Percentiles rank a stretch among this genome's conserved stretches.
These are phyloP conservation scores for Nitzschia putrida DNA, from an alignment of 108 stramenopile genomes.

Conservation along the genomic window DNA sequence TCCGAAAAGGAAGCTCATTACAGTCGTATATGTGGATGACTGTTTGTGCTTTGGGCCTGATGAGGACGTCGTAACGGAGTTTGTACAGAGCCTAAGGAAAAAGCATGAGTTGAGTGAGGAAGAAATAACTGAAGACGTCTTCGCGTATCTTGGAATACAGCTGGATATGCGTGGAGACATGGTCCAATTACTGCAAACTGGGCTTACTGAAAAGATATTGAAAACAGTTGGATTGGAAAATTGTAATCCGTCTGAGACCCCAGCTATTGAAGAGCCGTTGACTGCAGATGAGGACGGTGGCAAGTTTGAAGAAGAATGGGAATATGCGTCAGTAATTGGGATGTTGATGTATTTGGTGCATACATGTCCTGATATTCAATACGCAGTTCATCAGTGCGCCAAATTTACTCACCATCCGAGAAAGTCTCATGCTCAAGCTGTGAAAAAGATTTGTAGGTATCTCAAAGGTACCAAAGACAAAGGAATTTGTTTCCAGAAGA, in stretches of 20 bases:
- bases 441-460: conserved; percentile 43
- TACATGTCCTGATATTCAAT: conserved; percentile 34
- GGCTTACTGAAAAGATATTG: conserved; percentile 24
- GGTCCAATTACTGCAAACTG: conserved; percentile 26
- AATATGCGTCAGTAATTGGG: conserved; percentile 38
- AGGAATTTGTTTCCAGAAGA: conserved; percentile 18
- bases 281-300: conserved; percentile 20
- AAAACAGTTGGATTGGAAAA: conserved; percentile 11
- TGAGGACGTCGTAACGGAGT: neutral
- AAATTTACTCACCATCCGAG: conserved; percentile 37
- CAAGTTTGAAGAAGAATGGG: conserved; percentile 22
- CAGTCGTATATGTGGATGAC: conserved; percentile 55
- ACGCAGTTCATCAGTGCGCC: conserved; percentile 36
- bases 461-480: conserved; percentile 28
- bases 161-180: conserved; percentile 11
- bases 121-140: conserved; percentile 5
- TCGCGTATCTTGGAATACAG: conserved; percentile 40
- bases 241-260: neutral
- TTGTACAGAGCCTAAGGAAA: neutral
- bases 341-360: conserved; percentile 42
- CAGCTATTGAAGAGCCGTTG: conserved; percentile 15
- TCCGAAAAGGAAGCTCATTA: conserved; percentile 23
- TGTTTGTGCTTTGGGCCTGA: conserved; percentile 23
- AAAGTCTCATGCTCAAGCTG: conserved; percentile 35
- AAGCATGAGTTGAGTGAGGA: neutral